Evolutionary conservation across 2,329 filamentous ascomycete species (phyloP).

Genomic region (Aspergillus transmontanensis): DNA sequence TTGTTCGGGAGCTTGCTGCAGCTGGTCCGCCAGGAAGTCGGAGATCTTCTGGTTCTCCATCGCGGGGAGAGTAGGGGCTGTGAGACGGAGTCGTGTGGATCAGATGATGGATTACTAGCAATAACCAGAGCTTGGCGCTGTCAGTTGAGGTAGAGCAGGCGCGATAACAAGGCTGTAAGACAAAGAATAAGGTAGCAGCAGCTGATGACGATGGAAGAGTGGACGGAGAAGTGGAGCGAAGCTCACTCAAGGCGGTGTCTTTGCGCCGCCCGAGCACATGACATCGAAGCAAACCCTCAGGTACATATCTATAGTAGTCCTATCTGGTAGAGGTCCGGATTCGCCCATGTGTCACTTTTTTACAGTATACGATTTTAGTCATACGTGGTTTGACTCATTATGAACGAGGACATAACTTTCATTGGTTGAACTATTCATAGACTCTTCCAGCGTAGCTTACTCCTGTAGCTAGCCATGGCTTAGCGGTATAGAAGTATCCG

Average conservation of each 20-base stretch:
- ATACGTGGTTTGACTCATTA: neutral
- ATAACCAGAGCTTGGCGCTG: neutral
- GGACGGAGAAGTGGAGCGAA: slow-evolving; percentile 20
- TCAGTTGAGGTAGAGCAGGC: neutral
- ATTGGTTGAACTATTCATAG: neutral
- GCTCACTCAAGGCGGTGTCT: slow-evolving; percentile 29
- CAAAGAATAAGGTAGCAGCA: slow-evolving; percentile 7
- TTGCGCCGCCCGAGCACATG: slow-evolving; percentile 27
- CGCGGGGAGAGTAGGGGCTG: slow-evolving; percentile 26
- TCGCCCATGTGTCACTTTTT: neutral
- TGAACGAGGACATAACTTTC: neutral
- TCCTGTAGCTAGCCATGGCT: neutral
- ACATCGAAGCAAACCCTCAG: slow-evolving; percentile 9
- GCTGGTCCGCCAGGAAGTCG: slow-evolving; percentile 89
- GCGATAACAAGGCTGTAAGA: slow-evolving; percentile 11
- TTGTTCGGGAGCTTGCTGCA: slow-evolving; percentile 83
- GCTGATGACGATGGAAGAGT: slow-evolving; percentile 12
- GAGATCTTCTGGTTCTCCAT: slow-evolving; percentile 89
- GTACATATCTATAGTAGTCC: neutral
- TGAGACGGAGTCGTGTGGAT: slow-evolving; percentile 15
- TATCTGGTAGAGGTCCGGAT: neutral
- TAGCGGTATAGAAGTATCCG: slow-evolving; percentile 28
- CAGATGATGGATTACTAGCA: slow-evolving; percentile 15
- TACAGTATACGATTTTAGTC: neutral
- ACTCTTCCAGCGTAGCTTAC: neutral